Percentiles rank a stretch among this genome's conserved stretches.
Evolutionary conservation across 2,329 filamentous ascomycete genomes (phyloP).

Genomic region (Fusarium veterinarium): DNA sequence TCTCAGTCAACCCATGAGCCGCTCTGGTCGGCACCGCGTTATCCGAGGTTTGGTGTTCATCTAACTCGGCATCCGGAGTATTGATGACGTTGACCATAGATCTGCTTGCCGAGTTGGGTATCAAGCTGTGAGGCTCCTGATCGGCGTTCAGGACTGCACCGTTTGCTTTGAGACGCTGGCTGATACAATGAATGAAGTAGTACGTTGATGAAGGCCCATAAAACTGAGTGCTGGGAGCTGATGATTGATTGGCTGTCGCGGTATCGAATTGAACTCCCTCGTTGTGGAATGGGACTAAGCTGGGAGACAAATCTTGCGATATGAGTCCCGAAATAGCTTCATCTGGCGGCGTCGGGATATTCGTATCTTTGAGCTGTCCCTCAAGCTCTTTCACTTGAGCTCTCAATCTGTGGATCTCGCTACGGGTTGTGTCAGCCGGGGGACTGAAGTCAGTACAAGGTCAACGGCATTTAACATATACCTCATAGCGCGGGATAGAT

Average conservation of each 20-base stretch:
- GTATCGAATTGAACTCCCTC: background rate
- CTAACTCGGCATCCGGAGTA: background rate
- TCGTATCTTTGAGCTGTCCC: background rate
- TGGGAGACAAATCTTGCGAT: accelerated
- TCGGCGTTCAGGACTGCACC: accelerated
- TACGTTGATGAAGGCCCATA: background rate
- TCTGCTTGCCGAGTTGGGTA: background rate
- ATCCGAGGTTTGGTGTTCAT: accelerated
- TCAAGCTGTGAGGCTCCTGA: background rate
- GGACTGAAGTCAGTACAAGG: no score
- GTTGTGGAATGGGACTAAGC: accelerated
- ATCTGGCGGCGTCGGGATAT: background rate
- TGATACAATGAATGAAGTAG: background rate
- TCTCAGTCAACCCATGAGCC: accelerated
- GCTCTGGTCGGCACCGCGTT: accelerated
- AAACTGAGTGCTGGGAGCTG: background rate
- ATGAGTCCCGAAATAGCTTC: accelerated
- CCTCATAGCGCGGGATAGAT: background rate
- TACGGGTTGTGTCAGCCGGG: background rate
- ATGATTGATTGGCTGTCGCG: accelerated
- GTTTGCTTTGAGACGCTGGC: background rate
- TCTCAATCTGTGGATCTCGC: background rate
- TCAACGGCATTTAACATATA: accelerated
- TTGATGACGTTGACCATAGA: background rate
- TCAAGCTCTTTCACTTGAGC: background rate